Percentiles rank a stretch among this genome's conserved stretches.
phyloP scores from a whole-genome alignment of 371 early-diverging fungal species.

The Syncephalastrum sp. region DNA sequence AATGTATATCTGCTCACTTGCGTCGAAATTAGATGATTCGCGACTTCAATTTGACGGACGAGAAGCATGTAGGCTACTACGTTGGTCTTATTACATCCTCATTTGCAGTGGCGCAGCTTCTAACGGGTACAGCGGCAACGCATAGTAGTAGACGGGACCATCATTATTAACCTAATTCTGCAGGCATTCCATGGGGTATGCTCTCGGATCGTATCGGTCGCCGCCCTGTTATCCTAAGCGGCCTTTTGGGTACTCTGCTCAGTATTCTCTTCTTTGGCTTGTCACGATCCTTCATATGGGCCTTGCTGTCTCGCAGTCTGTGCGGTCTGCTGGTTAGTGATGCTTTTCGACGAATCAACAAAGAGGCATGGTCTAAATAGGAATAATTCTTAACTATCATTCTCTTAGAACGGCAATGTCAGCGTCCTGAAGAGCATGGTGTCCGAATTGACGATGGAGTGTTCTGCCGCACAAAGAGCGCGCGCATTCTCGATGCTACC shows the following conservation, averaged over 20 bases:
- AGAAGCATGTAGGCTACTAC: constrained; percentile 63
- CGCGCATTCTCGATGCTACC: constrained; percentile 61
- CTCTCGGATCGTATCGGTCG: constrained; percentile 70
- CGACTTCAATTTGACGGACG: constrained; percentile 55
- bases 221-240: constrained; percentile 78
- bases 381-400: background rate
- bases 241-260: constrained; percentile 74
- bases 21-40: constrained; percentile 49
- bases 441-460: constrained; percentile 75
- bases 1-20: background rate
- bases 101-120: constrained; percentile 65
- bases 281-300: constrained; percentile 65
- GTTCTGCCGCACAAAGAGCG: constrained; percentile 32
- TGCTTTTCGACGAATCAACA: background rate
- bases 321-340: constrained; percentile 69
- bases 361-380: background rate
- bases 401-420: constrained; percentile 63
- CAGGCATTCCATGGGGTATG: constrained; percentile 61
- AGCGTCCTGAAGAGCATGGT: constrained; percentile 82
- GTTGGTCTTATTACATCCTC: constrained; percentile 65
- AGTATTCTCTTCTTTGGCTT: constrained; percentile 75
- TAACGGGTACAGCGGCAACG: constrained; percentile 40
- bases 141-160: background rate
- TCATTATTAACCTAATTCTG: background rate
- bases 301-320: constrained; percentile 63